phyloP scores from a whole-genome alignment of 352 stramenopile species.

The Thraustochytrium striatum region DNA sequence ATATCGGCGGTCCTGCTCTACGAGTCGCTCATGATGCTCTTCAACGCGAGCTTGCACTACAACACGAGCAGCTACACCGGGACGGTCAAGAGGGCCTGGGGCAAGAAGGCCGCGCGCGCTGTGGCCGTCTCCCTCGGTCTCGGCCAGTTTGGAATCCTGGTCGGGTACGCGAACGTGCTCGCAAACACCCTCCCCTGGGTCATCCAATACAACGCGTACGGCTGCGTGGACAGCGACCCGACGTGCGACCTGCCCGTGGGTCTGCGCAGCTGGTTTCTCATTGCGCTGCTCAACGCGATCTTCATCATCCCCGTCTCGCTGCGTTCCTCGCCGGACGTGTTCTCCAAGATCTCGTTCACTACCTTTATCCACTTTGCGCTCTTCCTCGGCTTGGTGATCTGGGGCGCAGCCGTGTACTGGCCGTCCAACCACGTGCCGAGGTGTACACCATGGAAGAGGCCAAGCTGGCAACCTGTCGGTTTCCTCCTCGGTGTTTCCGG shows the following conservation, averaged over 20 bases:
- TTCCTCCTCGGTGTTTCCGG: background rate
- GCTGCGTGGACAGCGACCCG: background rate
- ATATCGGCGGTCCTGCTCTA: conserved; percentile 15
- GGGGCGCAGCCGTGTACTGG: background rate
- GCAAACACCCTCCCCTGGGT: conserved; percentile 9
- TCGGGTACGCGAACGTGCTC: conserved; percentile 24
- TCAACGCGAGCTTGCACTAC: background rate
- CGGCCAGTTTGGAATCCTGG: conserved; percentile 29
- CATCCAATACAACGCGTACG: conserved; percentile 13
- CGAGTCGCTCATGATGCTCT: conserved; percentile 36
- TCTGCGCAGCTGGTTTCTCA: conserved; percentile 21
- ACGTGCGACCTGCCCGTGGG: conserved; percentile 23
- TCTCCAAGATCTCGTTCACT: conserved; percentile 30
- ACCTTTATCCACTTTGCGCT: conserved; percentile 19
- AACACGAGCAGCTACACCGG: conserved; percentile 8
- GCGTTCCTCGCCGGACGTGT: conserved; percentile 5
- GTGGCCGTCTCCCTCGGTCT: background rate
- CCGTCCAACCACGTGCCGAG: background rate
- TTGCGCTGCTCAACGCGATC: background rate
- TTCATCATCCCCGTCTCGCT: conserved; percentile 9
- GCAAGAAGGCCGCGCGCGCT: background rate
- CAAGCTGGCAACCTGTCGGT: background rate
- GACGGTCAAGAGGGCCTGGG: background rate
- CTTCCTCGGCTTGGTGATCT: background rate
- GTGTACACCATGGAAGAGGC: conserved; percentile 15